Evolutionary conservation across 176 grass and related monocot genomes (phyloP), one percentile per base, ranked within the genome.

Genomic region (Aegilops bicornis): DNA sequence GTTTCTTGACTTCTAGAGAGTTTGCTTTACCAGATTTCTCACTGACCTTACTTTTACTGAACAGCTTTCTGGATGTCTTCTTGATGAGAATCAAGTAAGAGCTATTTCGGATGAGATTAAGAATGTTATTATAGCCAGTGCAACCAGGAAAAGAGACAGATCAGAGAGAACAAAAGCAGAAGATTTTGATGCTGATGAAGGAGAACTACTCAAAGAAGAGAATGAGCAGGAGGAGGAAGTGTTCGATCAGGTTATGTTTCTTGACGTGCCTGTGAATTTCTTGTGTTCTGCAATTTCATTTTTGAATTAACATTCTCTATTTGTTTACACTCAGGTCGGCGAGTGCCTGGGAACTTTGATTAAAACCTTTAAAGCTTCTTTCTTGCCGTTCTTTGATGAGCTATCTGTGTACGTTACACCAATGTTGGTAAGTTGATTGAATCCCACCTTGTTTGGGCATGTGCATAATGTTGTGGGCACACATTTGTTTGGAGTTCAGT

Each of bases 141-240:
- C 94, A 43, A 94, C 94, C 45, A 93, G 97, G 89, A 99, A 91
- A 91, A 96, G 83, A 48, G 97, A 97, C 54, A 94, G 97, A 43
- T 73, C 91, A 4, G 97, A 99, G 45, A 86, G 97, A 79, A 89
- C 94, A 10, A 97, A 97, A 86, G 97, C 92, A 1, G 97, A 99
- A 83, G 94, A 99, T 84, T 99, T 99, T 81, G 97, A 99, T 90
- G 97, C 97, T 14, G 97, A 99, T 77, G 97, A 99, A 91, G 94
- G 94, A 50, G 97, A 99, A 87, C 48, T 99, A 68, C 92, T 99
- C 45, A 85, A 99, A 85, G 97, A 97, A 93, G 97, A 99, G 89
- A 99, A 99, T 81, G 97, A 99, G 79, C 92, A 97, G 83, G 97
- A 99, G 82, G 97, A 99, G 75, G 97, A 99, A 89, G 92, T 99